Conservation (phyloP, 495 filamentous ascomycete genomes). For the Xylaria telfairii region DNA sequence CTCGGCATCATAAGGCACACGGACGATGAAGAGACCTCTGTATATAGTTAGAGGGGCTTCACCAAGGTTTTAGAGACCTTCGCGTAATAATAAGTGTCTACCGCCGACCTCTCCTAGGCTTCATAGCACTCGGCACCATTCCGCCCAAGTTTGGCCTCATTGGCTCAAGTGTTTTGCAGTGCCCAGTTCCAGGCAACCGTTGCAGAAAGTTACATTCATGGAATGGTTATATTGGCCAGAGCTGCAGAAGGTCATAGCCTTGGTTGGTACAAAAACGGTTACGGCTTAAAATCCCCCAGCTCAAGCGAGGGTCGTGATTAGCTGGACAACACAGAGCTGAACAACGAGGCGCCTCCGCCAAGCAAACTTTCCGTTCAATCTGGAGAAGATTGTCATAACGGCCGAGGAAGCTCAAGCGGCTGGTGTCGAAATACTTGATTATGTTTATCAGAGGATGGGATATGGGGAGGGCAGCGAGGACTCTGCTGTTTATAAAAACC, state of each 20-base stretch:
- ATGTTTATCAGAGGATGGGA: not conserved
- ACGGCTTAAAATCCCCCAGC: slow-evolving; percentile 2
- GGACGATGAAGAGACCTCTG: too few species aligned
- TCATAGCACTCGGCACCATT: too few species aligned
- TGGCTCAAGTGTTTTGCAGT: not conserved
- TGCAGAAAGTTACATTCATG: not conserved
- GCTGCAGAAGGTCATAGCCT: not conserved
- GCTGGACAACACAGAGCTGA: slow-evolving; percentile 5
- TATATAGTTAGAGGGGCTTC: too few species aligned
- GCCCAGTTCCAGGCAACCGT: not conserved
- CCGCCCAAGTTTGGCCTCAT: not conserved
- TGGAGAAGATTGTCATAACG: slow-evolving; percentile 13
- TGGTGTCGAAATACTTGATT: not conserved
- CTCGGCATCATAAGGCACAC: too few species aligned
- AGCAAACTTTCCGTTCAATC: not conserved
- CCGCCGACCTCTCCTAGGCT: too few species aligned
- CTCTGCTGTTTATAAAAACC: not conserved
- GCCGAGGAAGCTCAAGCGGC: not conserved
- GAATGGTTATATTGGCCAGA: not conserved
- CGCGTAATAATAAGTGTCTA: too few species aligned
- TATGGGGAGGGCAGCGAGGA: not conserved
- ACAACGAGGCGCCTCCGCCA: slow-evolving; percentile 4
- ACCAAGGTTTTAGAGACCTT: too few species aligned
- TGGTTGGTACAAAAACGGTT: not conserved
- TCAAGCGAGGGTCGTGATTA: slow-evolving; percentile 15